Evolutionary conservation across 306 rosid species (phyloP).

Genomic region (Sicyos baderoa): DNA sequence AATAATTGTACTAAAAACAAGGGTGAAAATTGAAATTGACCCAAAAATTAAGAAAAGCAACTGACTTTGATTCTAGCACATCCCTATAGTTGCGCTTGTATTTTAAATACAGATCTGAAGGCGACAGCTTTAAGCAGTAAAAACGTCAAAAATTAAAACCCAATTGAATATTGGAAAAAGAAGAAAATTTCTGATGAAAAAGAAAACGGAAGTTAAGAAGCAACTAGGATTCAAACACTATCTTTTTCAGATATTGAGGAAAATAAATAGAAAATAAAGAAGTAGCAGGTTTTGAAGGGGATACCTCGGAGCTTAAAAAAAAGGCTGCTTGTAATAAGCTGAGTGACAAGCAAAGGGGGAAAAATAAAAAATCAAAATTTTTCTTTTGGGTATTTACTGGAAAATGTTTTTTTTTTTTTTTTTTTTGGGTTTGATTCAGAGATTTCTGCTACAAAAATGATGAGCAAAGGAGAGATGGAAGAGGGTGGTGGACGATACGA

Average conservation of each 20-base stretch:
- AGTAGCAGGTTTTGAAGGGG: background rate
- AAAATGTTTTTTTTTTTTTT: too few species aligned
- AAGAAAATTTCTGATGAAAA: background rate
- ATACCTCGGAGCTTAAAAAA: slow-evolving; percentile 11
- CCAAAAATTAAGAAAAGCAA: slow-evolving; percentile 13
- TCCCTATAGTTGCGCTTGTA: background rate
- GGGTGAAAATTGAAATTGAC: slow-evolving; percentile 15
- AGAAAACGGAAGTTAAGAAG: background rate
- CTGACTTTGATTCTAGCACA: slow-evolving; percentile 12
- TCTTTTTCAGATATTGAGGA: slow-evolving; percentile 10
- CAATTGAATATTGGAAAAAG: background rate
- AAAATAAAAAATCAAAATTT: background rate
- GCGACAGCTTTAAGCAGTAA: slow-evolving; percentile 17
- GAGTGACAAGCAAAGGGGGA: background rate
- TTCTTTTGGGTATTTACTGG: background rate
- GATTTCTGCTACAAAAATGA: slow-evolving; percentile 3
- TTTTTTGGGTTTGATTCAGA: background rate
- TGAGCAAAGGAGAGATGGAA: background rate
- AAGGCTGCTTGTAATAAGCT: background rate
- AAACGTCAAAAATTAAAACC: slow-evolving; percentile 8
- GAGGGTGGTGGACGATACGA: slow-evolving; percentile 17
- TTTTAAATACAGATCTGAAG: slow-evolving; percentile 21
- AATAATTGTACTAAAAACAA: background rate
- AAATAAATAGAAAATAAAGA: slow-evolving; percentile 7
- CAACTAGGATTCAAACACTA: background rate